Base-by-base conservation (phyloP, 2,329 filamentous ascomycete species). In the Zalaria obscura region DNA sequence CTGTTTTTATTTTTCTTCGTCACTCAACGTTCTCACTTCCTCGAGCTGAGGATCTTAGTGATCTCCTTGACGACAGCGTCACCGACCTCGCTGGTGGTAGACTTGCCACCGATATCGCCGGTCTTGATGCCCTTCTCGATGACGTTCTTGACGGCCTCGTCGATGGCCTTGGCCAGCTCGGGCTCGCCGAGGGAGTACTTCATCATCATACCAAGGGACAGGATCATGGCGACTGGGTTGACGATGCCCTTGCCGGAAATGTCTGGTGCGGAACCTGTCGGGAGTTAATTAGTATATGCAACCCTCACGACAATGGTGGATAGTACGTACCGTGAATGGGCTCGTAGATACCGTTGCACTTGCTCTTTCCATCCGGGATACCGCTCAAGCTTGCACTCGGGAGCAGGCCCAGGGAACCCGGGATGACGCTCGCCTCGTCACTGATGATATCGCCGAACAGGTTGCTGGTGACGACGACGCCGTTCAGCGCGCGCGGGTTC, bases 381-480 rank as follows among this genome's bases (percentile, higher is more conserved):
- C 83, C 85, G 50, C 80, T 83, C 59, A 96, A 67, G 63, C 82
- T 91, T 8, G 89, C 89, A 60, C 82, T 89, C 26, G 89, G 89
- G 51, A 94, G 67, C 49, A 96, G 69, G 27, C 91, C 89, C 52
- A 96, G 76, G 54, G 80, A 87, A 10, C 89, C 89, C 3, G 89
- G 86, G 52, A 96, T 96, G 39, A 93, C 88, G 53, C 82, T 88
- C 4, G 89, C 88, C 72, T 96, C 89, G 59, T 96, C 89, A 57
- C 76, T 84, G 57, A 98, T 87, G 58, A 96, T 96, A 63, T 96
- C 89, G 48, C 89, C 91, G 59, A 94, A 94, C 52, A 96, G 61
- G 64, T 96, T 98, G 69, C 81, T 88, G 8, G 88, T 93, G 48
- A 96, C 79, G 37, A 96, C 76, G 31, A 96, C 78, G 41, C 89